Percentiles rank a stretch among this genome's conserved stretches.
Conservation (phyloP, 2,329 filamentous ascomycete species). For the Colletotrichum godetiae region DNA sequence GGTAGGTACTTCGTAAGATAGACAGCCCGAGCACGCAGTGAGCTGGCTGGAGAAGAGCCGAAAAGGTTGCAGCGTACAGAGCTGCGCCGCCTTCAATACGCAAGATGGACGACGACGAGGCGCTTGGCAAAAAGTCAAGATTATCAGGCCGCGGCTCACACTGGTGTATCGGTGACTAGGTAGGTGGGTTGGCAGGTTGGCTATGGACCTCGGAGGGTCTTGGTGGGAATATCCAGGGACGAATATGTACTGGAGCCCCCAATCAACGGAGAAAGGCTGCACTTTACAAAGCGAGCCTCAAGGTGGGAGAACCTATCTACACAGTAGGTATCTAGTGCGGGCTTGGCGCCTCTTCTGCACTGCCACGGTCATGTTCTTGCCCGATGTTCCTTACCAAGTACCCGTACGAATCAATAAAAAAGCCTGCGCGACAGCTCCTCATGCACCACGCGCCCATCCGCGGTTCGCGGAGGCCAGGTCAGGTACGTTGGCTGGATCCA, state of each 20-base stretch:
- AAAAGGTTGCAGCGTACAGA: slow-evolving; percentile 10
- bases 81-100: slow-evolving; percentile 29
- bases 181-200: too few relatives aligned
- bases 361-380: slow-evolving; percentile 15
- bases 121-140: slow-evolving; percentile 32
- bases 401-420: neutral
- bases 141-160: neutral
- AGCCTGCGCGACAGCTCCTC: neutral
- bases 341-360: slow-evolving; percentile 28
- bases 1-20: too few relatives aligned
- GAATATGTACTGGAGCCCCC: neutral
- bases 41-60: neutral
- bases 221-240: neutral
- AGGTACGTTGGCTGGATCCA: neutral
- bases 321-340: slow-evolving; percentile 7
- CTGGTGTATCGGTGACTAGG: neutral
- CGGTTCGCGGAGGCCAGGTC: neutral
- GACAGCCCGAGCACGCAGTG: neutral
- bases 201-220: too few relatives aligned
- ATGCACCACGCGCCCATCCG: neutral
- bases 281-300: neutral
- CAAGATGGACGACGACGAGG: slow-evolving; percentile 17
- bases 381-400: neutral
- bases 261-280: slow-evolving; percentile 6
- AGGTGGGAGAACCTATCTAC: neutral